phyloP scores from a whole-genome alignment of 1,139 yeast species.

The Yamadazyma buinensis region DNA sequence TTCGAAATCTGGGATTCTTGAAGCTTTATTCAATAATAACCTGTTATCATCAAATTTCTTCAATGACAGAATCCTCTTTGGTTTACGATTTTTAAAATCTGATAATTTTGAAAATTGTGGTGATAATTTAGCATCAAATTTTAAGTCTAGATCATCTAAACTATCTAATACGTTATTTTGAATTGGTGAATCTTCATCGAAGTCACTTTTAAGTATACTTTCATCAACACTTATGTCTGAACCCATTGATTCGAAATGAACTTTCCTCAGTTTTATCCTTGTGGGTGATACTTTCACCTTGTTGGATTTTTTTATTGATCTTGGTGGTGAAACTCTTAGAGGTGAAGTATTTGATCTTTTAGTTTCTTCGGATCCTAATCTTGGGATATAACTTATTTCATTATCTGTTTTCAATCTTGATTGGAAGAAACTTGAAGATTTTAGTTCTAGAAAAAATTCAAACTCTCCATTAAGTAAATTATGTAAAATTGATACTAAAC shows the following conservation, averaged over 20 bases:
- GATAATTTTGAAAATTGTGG: slow-evolving; percentile 21
- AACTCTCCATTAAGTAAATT: slow-evolving; percentile 35
- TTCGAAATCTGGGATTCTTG: slow-evolving; percentile 8
- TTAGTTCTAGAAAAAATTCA: slow-evolving; percentile 30
- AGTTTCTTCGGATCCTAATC: background rate
- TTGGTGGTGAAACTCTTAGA: slow-evolving; percentile 25
- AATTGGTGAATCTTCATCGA: slow-evolving; percentile 27
- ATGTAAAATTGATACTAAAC: slow-evolving; percentile 20
- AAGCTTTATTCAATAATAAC: slow-evolving; percentile 31
- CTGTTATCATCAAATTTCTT: slow-evolving; percentile 19
- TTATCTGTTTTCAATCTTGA: slow-evolving; percentile 15
- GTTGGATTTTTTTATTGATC: slow-evolving; percentile 19
- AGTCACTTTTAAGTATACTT: slow-evolving; percentile 17
- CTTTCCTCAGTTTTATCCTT: slow-evolving; percentile 22
- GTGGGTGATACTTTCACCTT: slow-evolving; percentile 15
- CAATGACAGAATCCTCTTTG: slow-evolving; percentile 13
- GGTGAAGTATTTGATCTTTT: slow-evolving; percentile 32
- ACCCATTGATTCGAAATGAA: slow-evolving; percentile 20
- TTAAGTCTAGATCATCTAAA: slow-evolving; percentile 16
- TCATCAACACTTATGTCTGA: slow-evolving; percentile 33
- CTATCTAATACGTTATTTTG: slow-evolving; percentile 18
- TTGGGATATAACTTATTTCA: background rate
- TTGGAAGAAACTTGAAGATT: slow-evolving; percentile 31
- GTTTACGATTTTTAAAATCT: slow-evolving; percentile 7
- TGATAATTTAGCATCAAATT: slow-evolving; percentile 28